phyloP scores from a whole-genome alignment of 2,329 filamentous ascomycete genomes.

The Stagonosporopsis vannaccii region DNA sequence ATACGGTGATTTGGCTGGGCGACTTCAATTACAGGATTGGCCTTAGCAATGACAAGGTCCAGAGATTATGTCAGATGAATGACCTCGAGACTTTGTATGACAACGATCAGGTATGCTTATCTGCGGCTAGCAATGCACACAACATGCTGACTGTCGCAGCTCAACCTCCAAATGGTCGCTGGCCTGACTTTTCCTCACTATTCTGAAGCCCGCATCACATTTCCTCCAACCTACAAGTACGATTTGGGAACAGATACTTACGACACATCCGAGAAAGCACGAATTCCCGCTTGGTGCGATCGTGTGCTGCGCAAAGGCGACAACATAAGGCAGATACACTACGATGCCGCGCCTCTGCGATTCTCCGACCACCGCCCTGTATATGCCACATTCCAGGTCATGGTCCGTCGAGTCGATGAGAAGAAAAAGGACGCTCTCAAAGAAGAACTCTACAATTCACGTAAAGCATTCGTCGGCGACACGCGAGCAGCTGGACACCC shows the following conservation, averaged over 20 bases:
- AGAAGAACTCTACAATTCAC: constrained; percentile 73
- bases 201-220: constrained; percentile 85
- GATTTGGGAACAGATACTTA: constrained; percentile 88
- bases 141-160: constrained; percentile 56
- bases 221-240: constrained; percentile 95
- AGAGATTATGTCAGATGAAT: constrained; percentile 72
- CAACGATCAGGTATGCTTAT: constrained; percentile 77
- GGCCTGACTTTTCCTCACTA: constrained; percentile 91
- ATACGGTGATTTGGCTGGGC: constrained; percentile 86
- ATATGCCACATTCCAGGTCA: constrained; percentile 86
- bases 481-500: constrained; percentile 63
- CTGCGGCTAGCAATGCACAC: not conserved
- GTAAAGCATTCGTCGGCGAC: constrained; percentile 71
- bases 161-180: constrained; percentile 96
- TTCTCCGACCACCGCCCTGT: constrained; percentile 98
- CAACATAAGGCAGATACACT: constrained; percentile 82
- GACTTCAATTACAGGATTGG: constrained; percentile 99
- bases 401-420: constrained; percentile 82
- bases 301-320: constrained; percentile 86
- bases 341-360: constrained; percentile 79
- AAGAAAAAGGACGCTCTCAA: constrained; percentile 74
- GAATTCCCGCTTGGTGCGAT: constrained; percentile 97
- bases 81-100: constrained; percentile 84
- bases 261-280: constrained; percentile 92
- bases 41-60: constrained; percentile 77